A percentile compares a stretch with the other conserved stretches of the same genome.
These are phyloP conservation scores for Astragalus membranaceus DNA, from an alignment of 306 rosid genomes.

Conservation along the genomic window DNA sequence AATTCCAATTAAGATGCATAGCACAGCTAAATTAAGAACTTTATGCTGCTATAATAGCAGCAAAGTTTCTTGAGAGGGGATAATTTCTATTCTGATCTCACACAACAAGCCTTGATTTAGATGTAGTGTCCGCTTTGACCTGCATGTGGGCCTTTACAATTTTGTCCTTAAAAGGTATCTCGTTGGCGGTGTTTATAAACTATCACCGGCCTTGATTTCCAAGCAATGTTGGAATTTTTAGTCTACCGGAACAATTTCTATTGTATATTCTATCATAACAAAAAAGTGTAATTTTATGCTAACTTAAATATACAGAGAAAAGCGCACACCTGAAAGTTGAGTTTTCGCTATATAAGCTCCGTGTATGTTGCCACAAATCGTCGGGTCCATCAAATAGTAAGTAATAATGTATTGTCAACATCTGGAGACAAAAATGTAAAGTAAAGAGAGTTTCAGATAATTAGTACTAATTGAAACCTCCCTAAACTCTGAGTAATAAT, in stretches of 20 bases:
- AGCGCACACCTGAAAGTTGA: conserved; percentile 65
- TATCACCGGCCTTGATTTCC: too few species aligned
- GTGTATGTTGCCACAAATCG: conserved; percentile 74
- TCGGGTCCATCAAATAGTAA: conserved; percentile 81
- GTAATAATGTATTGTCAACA: conserved; percentile 90
- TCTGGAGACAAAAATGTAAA: conserved; percentile 39
- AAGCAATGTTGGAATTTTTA: too few species aligned
- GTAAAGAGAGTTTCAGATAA: not conserved
- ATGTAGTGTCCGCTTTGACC: too few species aligned
- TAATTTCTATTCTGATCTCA: not conserved
- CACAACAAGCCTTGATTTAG: too few species aligned
- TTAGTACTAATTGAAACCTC: not conserved
- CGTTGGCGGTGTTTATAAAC: too few species aligned
- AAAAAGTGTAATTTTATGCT: not conserved
- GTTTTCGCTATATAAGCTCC: conserved; percentile 53
- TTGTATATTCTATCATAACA: not conserved
- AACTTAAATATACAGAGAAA: not conserved
- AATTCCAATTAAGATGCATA: not conserved
- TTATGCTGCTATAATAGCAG: not conserved
- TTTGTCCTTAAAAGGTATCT: too few species aligned
- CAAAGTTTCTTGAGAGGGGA: not conserved
- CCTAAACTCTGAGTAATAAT: too few species aligned
- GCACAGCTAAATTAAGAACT: too few species aligned
- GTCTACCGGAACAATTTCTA: not conserved
- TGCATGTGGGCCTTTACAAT: too few species aligned